Base-by-base conservation (phyloP, 148 eudicot species). In the Spergularia bocconei region DNA sequence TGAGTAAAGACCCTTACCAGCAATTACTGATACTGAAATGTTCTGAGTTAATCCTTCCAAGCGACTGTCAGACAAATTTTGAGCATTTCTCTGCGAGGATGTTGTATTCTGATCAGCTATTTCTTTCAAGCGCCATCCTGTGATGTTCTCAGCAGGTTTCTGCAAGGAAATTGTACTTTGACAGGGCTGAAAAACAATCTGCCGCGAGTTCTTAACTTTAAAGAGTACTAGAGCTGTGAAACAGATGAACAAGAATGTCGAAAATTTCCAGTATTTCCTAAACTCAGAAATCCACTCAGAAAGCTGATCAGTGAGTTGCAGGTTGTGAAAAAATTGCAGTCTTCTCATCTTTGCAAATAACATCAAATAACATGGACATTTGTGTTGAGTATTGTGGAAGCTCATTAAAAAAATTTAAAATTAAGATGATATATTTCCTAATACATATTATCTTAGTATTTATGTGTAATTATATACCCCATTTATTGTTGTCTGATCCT, bases 281-380 rank as follows among this genome's bases (percentile, higher is more conserved):
- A 29, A 67, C 57, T 78, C 72, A 48, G 39, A 55, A 9, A 67
- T 12, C 15, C 47, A 62, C 53, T 70, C 41, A 50, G 69, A 16
- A 52, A 50, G n/a, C 16, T 54, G 41, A 2, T 70, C 80, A 21
- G 66, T 16, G 55, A 77, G 13, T 71, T 78, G 65, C 72, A 64
- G 19, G 11, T 23, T 72, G 29, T 66, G 67, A 15, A 57, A 66
- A 47, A 47, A 50, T 51, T 59, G 77, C n/a, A 67, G 51, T 58
- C n/a, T 29, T 67, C 55, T 73, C 77, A 67, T 56, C 2, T 67
- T 64, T 48, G 38, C 13, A 33, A 51, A n/a, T 13, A 53, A 14
- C 21, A 51, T 0, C 14, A 33, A 13, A 50, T 19, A 39, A 17
- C 23, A 51, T 50, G 52, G 3, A 70, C 44, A 53, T 53, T 8